Percentiles rank a stretch among this genome's conserved stretches.
phyloP scores from a whole-genome alignment of 2,329 filamentous ascomycete species.

The Tolypocladium tundrense region DNA sequence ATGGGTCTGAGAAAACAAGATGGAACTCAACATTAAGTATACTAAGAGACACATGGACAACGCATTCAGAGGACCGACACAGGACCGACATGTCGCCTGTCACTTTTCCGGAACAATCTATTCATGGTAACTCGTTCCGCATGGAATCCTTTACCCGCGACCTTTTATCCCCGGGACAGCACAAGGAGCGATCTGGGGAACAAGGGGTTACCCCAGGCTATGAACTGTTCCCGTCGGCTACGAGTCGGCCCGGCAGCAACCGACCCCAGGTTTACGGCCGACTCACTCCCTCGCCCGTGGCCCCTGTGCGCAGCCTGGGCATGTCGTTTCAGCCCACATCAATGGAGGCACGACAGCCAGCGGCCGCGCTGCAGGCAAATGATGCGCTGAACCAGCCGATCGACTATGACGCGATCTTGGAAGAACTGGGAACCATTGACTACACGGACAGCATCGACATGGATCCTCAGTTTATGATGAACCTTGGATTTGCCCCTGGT shows the following conservation, averaged over 20 bases:
- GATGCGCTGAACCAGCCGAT: constrained; percentile 14
- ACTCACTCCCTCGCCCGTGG: neutral
- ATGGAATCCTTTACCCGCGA: neutral
- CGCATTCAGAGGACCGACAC: neutral
- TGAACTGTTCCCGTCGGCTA: neutral
- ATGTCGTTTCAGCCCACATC: neutral
- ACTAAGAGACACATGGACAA: constrained; percentile 4
- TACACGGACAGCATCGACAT: constrained; percentile 38
- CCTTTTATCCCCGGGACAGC: neutral
- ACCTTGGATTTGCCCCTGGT: constrained; percentile 54
- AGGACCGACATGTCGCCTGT: neutral
- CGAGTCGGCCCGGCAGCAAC: neutral
- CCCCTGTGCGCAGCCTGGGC: no score
- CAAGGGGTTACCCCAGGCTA: neutral
- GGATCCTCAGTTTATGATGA: constrained; percentile 56
- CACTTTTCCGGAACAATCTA: neutral
- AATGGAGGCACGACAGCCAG: neutral
- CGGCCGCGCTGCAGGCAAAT: neutral
- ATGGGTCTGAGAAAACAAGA: constrained; percentile 20
- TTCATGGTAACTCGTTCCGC: neutral
- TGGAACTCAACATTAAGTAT: constrained; percentile 18
- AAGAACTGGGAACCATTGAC: constrained; percentile 41
- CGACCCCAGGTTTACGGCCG: neutral
- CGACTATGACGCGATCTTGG: constrained; percentile 42
- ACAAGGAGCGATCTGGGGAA: neutral